phyloP scores from a whole-genome alignment of 2,329 filamentous ascomycete species.

The Lachnellula occidentalis region DNA sequence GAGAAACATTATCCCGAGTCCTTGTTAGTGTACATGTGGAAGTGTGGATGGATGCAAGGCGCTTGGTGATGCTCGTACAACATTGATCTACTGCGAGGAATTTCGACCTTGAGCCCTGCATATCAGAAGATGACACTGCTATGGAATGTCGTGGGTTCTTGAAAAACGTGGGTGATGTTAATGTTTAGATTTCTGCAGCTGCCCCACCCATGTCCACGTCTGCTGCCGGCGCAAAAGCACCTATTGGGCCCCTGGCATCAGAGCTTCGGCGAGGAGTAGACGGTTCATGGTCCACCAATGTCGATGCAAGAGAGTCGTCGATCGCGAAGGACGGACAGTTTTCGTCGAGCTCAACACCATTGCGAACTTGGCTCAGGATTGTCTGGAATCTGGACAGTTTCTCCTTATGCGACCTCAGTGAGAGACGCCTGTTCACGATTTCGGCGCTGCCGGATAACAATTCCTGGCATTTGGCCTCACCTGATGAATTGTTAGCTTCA shows the following conservation, averaged over 20 bases:
- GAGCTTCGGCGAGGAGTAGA: no score
- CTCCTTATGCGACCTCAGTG: neutral
- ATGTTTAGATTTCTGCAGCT: neutral
- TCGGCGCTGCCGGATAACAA: neutral
- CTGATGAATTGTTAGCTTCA: neutral
- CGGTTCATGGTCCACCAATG: neutral
- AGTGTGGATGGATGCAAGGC: neutral
- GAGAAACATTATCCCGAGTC: neutral
- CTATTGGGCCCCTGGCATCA: no score
- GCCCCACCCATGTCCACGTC: no score
- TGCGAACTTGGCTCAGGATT: neutral
- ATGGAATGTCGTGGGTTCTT: no score
- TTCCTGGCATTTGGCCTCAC: conserved; percentile 1
- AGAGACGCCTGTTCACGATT: neutral
- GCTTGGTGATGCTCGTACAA: no score
- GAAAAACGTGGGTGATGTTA: neutral
- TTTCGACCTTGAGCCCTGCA: neutral
- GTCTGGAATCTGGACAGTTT: neutral
- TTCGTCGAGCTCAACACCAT: neutral
- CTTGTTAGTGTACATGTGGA: neutral
- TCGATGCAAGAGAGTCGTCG: neutral
- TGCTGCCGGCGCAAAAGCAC: no score
- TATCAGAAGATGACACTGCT: neutral
- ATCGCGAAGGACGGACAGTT: neutral
- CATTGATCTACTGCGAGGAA: no score